Base-by-base conservation (phyloP, 2,329 filamentous ascomycete genomes). In the Spiromastix sp. region DNA sequence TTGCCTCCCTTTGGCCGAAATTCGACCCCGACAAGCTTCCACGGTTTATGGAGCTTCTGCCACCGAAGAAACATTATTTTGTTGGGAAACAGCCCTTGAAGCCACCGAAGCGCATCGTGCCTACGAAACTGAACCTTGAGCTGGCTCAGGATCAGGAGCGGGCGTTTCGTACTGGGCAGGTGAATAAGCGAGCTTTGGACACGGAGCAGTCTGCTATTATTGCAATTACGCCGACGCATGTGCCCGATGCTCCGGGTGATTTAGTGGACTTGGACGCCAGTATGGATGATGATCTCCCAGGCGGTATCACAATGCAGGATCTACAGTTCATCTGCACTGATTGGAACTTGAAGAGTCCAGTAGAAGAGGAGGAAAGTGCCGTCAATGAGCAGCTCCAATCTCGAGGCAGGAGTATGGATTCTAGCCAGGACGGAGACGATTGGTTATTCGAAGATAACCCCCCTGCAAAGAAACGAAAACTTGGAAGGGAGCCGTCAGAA, bases 81-180 rank as follows among this genome's bases (percentile, higher is more conserved):
- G 71, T 82, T 42, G 79, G 81, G 38, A 91, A 94, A 59, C 75
- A 77, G 25, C 85, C 87, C 0, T 45, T 70, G 1, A 93, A 86
- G 58, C 79, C 78, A 26, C 84, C 86, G 1, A 91, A 87, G 58
- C 70, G 84, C 11, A 70, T 96, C 3, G 72, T 86, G 4, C 85
- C 86, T 0, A 87, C 81, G 13, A 98, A 98, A 59, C 71, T 94
- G 38, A 86, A 77, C 42, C 69, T 98, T 10, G 91, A 98, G 42
- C 66, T 96, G 21, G 81, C 84, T 2, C 71, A 75, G 30, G 91
- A 96, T 48, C 83, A 93, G 46, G 85, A 93, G 56, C 85, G 86
- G 48, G 69, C 73, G 17, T 98, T 96, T 55, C 77, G 79, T 37
- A 70, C 76, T 0, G 78, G 78, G 1, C 70, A 76, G 17, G 68